Conservation (phyloP, 2,329 filamentous ascomycete species). For the Hypoxylon sp. region DNA sequence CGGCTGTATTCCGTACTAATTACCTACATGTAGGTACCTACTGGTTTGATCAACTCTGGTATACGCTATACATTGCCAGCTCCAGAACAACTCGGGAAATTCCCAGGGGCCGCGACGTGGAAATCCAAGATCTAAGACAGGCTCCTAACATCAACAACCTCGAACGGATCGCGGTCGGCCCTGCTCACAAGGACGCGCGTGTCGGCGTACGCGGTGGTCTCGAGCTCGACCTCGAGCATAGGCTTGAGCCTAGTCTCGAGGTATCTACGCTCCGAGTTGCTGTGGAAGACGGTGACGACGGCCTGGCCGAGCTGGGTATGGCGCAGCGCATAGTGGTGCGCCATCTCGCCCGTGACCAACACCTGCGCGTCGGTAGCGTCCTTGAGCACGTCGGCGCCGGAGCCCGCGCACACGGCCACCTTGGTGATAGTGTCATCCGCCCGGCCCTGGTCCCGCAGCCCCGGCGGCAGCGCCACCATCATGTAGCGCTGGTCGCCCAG, state of each 20-base stretch:
- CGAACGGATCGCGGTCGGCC: constrained; percentile 86
- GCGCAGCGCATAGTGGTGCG: constrained; percentile 88
- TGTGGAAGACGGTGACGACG: constrained; percentile 88
- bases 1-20: too few relatives aligned
- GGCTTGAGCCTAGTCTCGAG: constrained; percentile 73
- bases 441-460: constrained; percentile 47
- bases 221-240: constrained; percentile 68
- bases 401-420: constrained; percentile 89
- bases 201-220: constrained; percentile 55
- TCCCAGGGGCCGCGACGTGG: not conserved
- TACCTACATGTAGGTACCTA: not conserved
- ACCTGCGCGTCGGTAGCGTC: constrained; percentile 77
- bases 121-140: constrained; percentile 38
- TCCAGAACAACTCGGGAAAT: too few relatives aligned
- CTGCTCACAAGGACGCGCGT: constrained; percentile 75
- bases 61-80: too few relatives aligned
- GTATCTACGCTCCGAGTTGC: constrained; percentile 89
- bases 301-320: constrained; percentile 84
- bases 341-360: constrained; percentile 90
- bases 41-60: too few relatives aligned
- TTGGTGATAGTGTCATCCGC: constrained; percentile 60
- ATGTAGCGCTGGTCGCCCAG: constrained; percentile 70
- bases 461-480: constrained; percentile 58
- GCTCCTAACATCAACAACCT: constrained; percentile 67
- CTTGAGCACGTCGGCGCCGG: constrained; percentile 79